phyloP scores from a whole-genome alignment of 2,329 filamentous ascomycete genomes.

The Fusarium mangiferae region DNA sequence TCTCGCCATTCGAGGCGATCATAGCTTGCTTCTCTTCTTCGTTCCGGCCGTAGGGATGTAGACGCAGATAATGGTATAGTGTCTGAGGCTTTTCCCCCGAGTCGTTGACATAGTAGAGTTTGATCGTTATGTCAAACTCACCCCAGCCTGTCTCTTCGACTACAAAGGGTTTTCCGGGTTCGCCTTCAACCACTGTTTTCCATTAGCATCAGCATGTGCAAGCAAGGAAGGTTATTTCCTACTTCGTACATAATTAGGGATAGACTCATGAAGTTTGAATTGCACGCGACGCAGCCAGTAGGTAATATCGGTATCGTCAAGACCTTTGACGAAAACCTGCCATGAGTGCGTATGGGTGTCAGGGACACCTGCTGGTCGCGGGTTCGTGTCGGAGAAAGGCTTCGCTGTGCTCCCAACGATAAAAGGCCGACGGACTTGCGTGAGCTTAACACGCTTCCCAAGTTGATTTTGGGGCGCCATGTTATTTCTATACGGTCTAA shows the following conservation, averaged over 20 bases:
- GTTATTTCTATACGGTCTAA: not conserved
- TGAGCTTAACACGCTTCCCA: constrained; percentile 73
- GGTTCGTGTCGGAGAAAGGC: constrained; percentile 82
- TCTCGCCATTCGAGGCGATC: constrained; percentile 68
- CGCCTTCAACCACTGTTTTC: constrained; percentile 73
- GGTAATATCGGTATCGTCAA: constrained; percentile 89
- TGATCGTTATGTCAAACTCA: constrained; percentile 96
- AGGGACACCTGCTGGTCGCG: constrained; percentile 79
- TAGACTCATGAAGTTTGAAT: constrained; percentile 98
- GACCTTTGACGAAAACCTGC: constrained; percentile 91
- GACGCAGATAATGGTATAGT: constrained; percentile 89
- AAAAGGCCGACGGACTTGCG: constrained; percentile 72
- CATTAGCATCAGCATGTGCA: constrained; percentile 27
- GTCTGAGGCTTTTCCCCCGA: constrained; percentile 94
- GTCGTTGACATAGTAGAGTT: constrained; percentile 91
- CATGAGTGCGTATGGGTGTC: constrained; percentile 96
- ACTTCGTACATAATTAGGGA: constrained; percentile 88
- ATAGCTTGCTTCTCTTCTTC: constrained; percentile 75
- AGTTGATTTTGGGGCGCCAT: constrained; percentile 70
- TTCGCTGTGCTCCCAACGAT: constrained; percentile 83
- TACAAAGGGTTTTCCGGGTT: constrained; percentile 76
- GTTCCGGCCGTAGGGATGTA: constrained; percentile 89
- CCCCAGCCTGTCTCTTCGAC: constrained; percentile 97
- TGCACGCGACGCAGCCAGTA: constrained; percentile 98
- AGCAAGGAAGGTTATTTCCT: constrained; percentile 42